Evolutionary conservation across 371 early-diverging fungal species (phyloP).

Genomic region (Mortierella sp.): DNA sequence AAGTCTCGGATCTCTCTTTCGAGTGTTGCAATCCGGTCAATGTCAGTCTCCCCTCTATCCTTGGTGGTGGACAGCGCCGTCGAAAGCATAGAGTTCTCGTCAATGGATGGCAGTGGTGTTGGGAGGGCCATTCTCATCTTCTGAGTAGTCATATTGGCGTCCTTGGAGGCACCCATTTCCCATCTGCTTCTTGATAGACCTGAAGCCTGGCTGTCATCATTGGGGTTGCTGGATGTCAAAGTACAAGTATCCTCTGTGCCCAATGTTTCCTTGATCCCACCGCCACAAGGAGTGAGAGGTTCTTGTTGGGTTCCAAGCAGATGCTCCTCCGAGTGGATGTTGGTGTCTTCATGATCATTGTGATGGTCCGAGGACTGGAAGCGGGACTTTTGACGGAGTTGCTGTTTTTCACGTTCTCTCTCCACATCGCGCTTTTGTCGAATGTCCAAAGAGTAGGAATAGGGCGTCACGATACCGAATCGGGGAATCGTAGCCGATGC

Average conservation of each 20-base stretch:
- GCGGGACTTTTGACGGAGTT: neutral
- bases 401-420: neutral
- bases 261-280: too few relatives aligned
- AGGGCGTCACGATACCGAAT: neutral
- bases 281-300: too few relatives aligned
- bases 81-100: neutral
- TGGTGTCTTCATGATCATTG: too few relatives aligned
- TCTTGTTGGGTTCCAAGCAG: too few relatives aligned
- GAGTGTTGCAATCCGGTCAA: neutral
- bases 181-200: too few relatives aligned
- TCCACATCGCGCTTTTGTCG: neutral
- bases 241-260: too few relatives aligned
- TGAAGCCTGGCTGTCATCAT: too few relatives aligned
- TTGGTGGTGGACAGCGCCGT: neutral
- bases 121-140: neutral
- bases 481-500: conserved; percentile 7
- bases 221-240: too few relatives aligned
- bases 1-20: neutral
- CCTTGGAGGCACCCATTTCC: too few relatives aligned
- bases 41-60: neutral
- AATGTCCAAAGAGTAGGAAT: neutral
- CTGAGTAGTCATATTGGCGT: neutral
- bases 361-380: too few relatives aligned
- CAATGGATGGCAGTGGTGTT: neutral
- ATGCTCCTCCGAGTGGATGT: too few relatives aligned